These are phyloP conservation scores for Globisporangium solare DNA, from an alignment of 352 stramenopile genomes.

Conservation along the genomic window DNA sequence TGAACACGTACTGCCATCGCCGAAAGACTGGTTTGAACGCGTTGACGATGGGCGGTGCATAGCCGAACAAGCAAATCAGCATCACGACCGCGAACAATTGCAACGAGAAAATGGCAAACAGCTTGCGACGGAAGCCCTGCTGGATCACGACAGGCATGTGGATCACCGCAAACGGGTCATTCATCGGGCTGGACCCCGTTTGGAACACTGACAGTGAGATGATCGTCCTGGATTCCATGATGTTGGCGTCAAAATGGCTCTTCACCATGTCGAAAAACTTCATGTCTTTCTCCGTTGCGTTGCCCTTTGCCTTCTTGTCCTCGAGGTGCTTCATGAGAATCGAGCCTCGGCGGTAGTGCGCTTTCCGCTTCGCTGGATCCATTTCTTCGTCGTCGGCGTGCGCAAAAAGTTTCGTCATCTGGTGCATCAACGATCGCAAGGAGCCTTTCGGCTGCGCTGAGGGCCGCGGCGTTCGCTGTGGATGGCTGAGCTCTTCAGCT, in stretches of 20 bases:
- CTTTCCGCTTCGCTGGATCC: constrained; percentile 31
- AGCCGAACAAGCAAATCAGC: constrained; percentile 37
- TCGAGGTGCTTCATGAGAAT: constrained; percentile 73
- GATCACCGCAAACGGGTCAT: constrained; percentile 68
- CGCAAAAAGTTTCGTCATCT: constrained; percentile 38
- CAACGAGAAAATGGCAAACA: constrained; percentile 69
- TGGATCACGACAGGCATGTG: constrained; percentile 67
- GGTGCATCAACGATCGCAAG: constrained; percentile 24
- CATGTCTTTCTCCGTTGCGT: constrained; percentile 65
- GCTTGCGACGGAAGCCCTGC: constrained; percentile 64
- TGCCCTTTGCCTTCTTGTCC: constrained; percentile 49
- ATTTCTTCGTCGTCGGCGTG: constrained; percentile 31
- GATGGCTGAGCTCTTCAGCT: not conserved
- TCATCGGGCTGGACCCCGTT: constrained; percentile 59
- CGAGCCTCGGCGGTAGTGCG: constrained; percentile 62
- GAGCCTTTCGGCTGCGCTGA: constrained; percentile 18
- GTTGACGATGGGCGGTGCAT: constrained; percentile 21
- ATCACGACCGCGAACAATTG: constrained; percentile 51
- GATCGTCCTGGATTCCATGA: constrained; percentile 68
- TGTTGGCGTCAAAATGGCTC: constrained; percentile 58
- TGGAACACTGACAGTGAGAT: constrained; percentile 79
- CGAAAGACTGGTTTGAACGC: constrained; percentile 29
- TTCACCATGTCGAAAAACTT: constrained; percentile 84
- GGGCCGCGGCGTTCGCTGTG: constrained; percentile 4
- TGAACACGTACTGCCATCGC: constrained; percentile 50